Conservation (phyloP, 2,329 filamentous ascomycete genomes). For the Chalara sp. region DNA sequence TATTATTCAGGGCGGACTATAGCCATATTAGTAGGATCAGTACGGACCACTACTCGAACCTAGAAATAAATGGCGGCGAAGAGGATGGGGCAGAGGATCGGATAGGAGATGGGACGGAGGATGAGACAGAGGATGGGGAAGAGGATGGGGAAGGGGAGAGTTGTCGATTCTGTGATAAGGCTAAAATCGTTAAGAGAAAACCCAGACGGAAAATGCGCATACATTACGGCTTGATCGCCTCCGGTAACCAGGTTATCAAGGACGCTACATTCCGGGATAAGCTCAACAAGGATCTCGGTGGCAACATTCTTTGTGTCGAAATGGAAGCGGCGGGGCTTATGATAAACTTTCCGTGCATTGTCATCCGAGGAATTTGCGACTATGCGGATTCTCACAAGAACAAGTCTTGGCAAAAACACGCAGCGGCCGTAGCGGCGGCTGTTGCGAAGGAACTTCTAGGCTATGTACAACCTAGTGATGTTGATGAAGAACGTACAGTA, state of each 20-base stretch:
- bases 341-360: too few species aligned
- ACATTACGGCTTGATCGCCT: constrained; percentile 23
- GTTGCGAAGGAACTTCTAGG: constrained; percentile 12
- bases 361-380: too few species aligned
- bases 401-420: neutral
- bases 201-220: constrained; percentile 16
- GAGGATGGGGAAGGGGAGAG: too few species aligned
- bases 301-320: constrained; percentile 21
- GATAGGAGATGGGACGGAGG: too few species aligned
- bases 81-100: too few species aligned
- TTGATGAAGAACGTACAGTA: constrained; percentile 12
- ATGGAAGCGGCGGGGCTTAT: too few species aligned
- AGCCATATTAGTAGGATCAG: neutral
- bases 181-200: constrained; percentile 10
- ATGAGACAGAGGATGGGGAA: too few species aligned
- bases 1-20: constrained; percentile 2
- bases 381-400: neutral
- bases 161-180: constrained; percentile 14
- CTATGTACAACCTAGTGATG: constrained; percentile 12
- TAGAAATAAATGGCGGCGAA: constrained; percentile 5
- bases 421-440: neutral
- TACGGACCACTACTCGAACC: neutral
- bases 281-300: neutral
- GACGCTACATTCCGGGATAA: neutral
- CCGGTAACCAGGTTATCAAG: neutral